Evolutionary conservation across 495 filamentous ascomycete genomes (phyloP), one percentile per base, ranked within the genome.

Genomic region (Articulospora tetracladia): DNA sequence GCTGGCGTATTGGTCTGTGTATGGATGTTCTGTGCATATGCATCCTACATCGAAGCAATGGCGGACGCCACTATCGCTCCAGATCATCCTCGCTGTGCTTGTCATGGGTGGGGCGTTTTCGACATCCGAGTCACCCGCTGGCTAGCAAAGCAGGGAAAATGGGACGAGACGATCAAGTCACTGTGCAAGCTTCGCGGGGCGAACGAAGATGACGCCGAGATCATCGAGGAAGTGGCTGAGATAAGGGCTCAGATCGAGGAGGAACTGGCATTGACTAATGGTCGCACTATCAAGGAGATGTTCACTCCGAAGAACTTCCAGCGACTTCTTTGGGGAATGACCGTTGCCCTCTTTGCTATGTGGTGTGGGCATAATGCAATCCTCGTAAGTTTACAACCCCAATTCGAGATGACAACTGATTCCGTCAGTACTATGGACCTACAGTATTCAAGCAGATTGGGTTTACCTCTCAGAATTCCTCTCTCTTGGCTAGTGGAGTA

Each of bases 21-120:
- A 89, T 57, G 90, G 88, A 15, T 86, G 79, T 71, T 83, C 82
- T 26, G 89, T 63, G 77, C 70, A 81, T 93, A 60, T 63, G 75
- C 0, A 73, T 76, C 15, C 67, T 74, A n/a, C 77, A 78, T 3
- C 72, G 84, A 27, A 91, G 85, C 75, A 62, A 52, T 63, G 61
- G 61, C 81, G 87, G 32, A 70, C 89, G 20, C 88, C 88, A 19
- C 92, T 87, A 88, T 88, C 80, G 60, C 67, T 90, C 3, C 88
- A 92, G 70, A 85, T 85, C 70, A 74, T 92, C 57, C 88, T 88
- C 0, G 87, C 84, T 10, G 56, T 85, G 32, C 57, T 87, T 13
- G 77, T 90, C 30, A 81, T 83, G 61, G 51, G 80, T 26, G 53
- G 57, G 10, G 47, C 53, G 6, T 28, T 60, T 13, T 41, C 60